Percentiles rank a stretch among this genome's conserved stretches.
These are phyloP conservation scores for Marchantia paleacea DNA, from an alignment of 225 moss, liverwort and hornwort species.

Conservation along the genomic window DNA sequence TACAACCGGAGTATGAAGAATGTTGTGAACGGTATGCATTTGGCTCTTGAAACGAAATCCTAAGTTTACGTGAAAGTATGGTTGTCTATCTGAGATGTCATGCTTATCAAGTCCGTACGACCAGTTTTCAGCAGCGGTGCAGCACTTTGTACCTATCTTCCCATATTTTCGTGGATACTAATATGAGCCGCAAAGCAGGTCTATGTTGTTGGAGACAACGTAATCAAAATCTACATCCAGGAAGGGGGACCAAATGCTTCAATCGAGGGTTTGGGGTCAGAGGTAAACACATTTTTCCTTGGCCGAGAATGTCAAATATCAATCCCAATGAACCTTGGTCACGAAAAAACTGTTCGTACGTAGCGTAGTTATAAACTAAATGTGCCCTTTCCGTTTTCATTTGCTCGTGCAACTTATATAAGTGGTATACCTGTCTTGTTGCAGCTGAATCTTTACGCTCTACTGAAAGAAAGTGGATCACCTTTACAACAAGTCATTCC, in stretches of 20 bases:
- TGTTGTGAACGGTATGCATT: not conserved
- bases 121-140: not conserved
- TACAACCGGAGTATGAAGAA: not conserved
- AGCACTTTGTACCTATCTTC: not conserved
- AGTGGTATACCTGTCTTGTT: constrained; percentile 19
- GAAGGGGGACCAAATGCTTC: constrained; percentile 70
- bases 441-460: constrained; percentile 78
- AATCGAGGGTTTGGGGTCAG: constrained; percentile 74
- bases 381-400: not conserved
- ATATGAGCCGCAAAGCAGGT: constrained; percentile 46
- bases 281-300: constrained; percentile 42
- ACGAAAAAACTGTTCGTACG: not conserved
- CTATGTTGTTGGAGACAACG: constrained; percentile 61
- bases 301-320: not conserved
- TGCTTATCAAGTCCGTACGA: too few species aligned
- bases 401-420: not conserved
- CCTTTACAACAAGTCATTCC: constrained; percentile 59
- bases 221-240: constrained; percentile 82
- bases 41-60: not conserved
- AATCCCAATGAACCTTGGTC: not conserved
- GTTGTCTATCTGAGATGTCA: too few species aligned
- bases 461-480: constrained; percentile 59
- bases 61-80: not conserved
- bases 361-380: too few species aligned
- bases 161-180: not conserved